Base-by-base conservation (phyloP, 2,329 filamentous ascomycete species). In the Curvularia sp. region DNA sequence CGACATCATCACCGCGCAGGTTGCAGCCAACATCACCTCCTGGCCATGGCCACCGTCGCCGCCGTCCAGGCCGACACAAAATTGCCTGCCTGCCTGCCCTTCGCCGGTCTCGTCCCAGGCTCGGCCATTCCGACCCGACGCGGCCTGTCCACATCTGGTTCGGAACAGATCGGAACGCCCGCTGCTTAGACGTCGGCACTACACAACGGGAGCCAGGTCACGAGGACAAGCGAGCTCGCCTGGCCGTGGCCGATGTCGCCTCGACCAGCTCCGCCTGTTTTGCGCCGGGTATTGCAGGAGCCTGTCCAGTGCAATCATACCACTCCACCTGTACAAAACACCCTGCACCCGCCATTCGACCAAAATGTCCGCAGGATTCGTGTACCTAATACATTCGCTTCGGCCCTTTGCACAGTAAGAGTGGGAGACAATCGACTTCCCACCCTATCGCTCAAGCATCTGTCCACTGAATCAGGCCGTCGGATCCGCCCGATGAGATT, bases 161-260 rank as follows among this genome's bases (percentile, higher is more conserved):
- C 74, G 73, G 74, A 61, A 65, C 55, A 68, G 57, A 66, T 62
- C 74, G 74, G 73, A 67, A 65, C 35, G 26, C 24, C 43, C 49
- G 46, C 57, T 43, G 55, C 52, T 61, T 68, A 64, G 66, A 59
- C 62, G 53, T 55, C 61, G 52, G 61, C 46, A 61, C 39, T 62
- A 44, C 39, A 44, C 48, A 49, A 38, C 56, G 46, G 56, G 52
- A 50, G 61, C 72, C 74, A 71, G 73, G 74, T 77, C 74, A 76
- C 71, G 72, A 73, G 68, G 68, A 71, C 66, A 64, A 58, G 52
- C 64, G 61, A 60, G 56, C 66, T 58, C 43, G 58, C 33, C 55
- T 52, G 66, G 72, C 74, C 75, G 74, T 52, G 66, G 73, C 75
- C 75, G 74, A 76, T 75, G 69, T 77, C 75, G 75, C 74, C 63